phyloP scores from a whole-genome alignment of 306 rosid species.

The Cicer bijugum region DNA sequence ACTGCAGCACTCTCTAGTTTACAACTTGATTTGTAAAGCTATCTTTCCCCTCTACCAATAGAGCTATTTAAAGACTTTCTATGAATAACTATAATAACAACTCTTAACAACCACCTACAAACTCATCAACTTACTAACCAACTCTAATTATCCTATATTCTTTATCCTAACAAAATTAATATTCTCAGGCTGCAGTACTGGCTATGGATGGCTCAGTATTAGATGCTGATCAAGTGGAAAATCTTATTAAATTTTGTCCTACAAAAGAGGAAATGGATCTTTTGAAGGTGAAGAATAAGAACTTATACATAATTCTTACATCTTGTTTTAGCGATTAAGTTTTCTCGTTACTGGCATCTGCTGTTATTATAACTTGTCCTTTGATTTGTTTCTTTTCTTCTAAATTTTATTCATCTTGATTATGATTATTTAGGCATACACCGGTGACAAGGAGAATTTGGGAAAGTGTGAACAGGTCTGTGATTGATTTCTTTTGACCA shows the following conservation, averaged over 20 bases:
- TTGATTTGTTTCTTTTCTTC: conserved; percentile 26
- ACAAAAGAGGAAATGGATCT: conserved; percentile 98
- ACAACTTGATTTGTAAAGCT: too few species aligned
- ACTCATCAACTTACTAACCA: too few species aligned
- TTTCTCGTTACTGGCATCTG: conserved; percentile 25
- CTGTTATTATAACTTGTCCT: conserved; percentile 35
- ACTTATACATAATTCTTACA: conserved; percentile 33
- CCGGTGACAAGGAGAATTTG: conserved; percentile 79
- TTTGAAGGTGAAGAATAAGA: conserved; percentile 61
- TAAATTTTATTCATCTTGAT: conserved; percentile 45
- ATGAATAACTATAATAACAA: too few species aligned
- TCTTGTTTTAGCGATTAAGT: conserved; percentile 33
- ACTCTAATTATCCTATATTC: too few species aligned
- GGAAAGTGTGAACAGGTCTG: conserved; percentile 96
- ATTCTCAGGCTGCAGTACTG: conserved; percentile 82
- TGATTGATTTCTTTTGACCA: conserved; percentile 41
- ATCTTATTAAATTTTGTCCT: conserved; percentile 90
- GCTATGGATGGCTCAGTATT: conserved; percentile 85
- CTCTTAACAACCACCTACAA: too few species aligned
- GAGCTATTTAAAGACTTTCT: too few species aligned
- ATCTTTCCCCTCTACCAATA: too few species aligned
- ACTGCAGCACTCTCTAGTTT: too few species aligned
- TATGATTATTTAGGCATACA: conserved; percentile 64
- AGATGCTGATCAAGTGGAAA: conserved; percentile 95
- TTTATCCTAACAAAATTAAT: conserved; percentile 22